Evolutionary conservation across 78 protist genomes (phyloP).

Genomic region (Dictyostelium purpureum): DNA sequence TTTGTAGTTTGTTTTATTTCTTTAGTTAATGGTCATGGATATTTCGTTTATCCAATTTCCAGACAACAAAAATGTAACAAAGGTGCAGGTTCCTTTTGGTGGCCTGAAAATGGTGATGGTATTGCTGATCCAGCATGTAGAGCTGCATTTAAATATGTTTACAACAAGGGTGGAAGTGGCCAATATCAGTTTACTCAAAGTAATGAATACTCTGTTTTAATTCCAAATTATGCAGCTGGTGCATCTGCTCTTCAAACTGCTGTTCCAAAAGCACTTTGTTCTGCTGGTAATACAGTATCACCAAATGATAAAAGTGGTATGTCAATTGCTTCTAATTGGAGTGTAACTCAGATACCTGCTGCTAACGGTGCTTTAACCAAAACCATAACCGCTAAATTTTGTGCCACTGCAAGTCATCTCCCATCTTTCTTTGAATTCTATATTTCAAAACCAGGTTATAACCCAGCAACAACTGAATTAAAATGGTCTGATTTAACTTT

Average conservation of each 20-base stretch:
- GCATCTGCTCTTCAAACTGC: slow-evolving; percentile 41
- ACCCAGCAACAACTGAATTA: neutral
- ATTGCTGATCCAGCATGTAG: slow-evolving; percentile 1
- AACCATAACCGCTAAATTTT: neutral
- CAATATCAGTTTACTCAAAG: slow-evolving; percentile 55
- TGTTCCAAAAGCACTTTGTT: slow-evolving; percentile 9
- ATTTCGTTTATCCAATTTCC: slow-evolving; percentile 2
- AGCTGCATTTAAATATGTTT: slow-evolving; percentile 35
- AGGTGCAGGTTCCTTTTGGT: neutral
- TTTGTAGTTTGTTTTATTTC: neutral
- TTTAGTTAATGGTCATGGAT: slow-evolving; percentile 60
- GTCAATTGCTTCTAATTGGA: slow-evolving; percentile 10
- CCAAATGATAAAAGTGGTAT: slow-evolving; percentile 40
- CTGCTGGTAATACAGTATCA: neutral
- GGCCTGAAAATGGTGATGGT: slow-evolving; percentile 13
- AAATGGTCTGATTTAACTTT: slow-evolving; percentile 27
- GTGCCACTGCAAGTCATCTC: slow-evolving; percentile 59
- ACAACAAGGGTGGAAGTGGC: neutral
- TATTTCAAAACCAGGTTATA: slow-evolving; percentile 34
- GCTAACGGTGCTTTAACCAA: neutral
- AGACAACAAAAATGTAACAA: slow-evolving; percentile 27
- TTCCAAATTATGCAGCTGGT: slow-evolving; percentile 54
- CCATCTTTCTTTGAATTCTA: slow-evolving; percentile 56
- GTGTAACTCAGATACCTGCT: neutral
- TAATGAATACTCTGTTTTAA: slow-evolving; percentile 39